phyloP scores from a whole-genome alignment of 306 rosid genomes.

The Medicago arabica region DNA sequence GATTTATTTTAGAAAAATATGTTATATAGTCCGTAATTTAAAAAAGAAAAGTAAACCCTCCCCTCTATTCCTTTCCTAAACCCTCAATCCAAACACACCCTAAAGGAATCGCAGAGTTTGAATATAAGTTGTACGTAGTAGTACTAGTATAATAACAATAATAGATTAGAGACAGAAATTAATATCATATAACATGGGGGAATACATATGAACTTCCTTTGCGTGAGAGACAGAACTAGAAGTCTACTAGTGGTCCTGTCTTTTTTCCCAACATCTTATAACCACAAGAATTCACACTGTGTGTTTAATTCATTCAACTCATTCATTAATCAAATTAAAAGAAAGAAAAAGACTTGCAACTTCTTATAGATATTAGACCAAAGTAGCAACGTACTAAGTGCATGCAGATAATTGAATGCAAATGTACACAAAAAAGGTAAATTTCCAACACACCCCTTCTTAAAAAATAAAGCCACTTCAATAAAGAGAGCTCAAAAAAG shows the following conservation, averaged over 20 bases:
- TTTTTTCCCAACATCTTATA: not conserved
- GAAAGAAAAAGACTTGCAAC: not conserved
- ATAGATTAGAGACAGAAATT: not conserved
- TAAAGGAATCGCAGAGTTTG: not conserved
- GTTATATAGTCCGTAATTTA: too few relatives aligned
- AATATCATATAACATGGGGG: not conserved
- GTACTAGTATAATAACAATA: not conserved
- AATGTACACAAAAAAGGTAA: slow-evolving; percentile 18
- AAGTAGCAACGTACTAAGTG: not conserved
- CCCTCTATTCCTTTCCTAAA: too few relatives aligned
- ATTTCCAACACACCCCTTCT: not conserved
- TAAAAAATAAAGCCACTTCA: slow-evolving; percentile 8
- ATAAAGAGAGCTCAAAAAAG: slow-evolving; percentile 16
- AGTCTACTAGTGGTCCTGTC: slow-evolving; percentile 12
- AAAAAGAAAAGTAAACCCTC: too few relatives aligned
- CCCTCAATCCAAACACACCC: too few relatives aligned
- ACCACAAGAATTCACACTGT: not conserved
- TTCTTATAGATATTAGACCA: slow-evolving; percentile 26
- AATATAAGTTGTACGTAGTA: not conserved
- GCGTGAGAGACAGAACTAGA: slow-evolving; percentile 5
- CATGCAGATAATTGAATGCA: slow-evolving; percentile 11
- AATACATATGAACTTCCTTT: not conserved
- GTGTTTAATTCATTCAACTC: not conserved
- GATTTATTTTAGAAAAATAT: too few relatives aligned
- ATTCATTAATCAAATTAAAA: slow-evolving; percentile 6